Percentiles rank a stretch among this genome's conserved stretches.
Evolutionary conservation across 371 early-diverging fungal genomes (phyloP).

Genomic region (Mortierella sp.): DNA sequence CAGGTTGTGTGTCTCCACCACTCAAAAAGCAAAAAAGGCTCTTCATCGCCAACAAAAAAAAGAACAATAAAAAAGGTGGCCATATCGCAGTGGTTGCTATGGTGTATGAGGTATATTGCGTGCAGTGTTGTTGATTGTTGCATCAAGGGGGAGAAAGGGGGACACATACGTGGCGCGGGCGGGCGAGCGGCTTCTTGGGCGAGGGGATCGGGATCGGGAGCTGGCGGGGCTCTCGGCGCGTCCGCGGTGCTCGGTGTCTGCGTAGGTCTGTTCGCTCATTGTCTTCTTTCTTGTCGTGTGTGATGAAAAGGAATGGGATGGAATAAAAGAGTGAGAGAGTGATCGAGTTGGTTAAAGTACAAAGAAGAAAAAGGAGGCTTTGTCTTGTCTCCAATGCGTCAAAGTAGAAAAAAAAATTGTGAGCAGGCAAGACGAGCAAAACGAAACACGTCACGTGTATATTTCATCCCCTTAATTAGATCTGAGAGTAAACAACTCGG

Average conservation of each 20-base stretch:
- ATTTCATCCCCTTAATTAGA: neutral
- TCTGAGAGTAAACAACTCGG: constrained; percentile 10
- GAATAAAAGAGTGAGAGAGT: neutral
- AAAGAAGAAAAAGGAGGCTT: neutral
- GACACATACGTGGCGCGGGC: constrained; percentile 41
- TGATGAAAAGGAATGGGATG: neutral
- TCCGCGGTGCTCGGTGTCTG: constrained; percentile 32
- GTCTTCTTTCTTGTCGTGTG: neutral
- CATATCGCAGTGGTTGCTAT: neutral
- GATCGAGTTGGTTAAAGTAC: neutral
- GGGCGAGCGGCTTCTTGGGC: constrained; percentile 47
- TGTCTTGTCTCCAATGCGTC: neutral
- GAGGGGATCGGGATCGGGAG: constrained; percentile 53
- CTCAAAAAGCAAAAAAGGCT: no score
- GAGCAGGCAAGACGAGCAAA: neutral
- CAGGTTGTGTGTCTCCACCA: no score
- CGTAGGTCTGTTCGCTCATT: constrained; percentile 49
- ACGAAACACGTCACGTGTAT: neutral
- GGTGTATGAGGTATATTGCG: neutral
- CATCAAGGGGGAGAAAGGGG: neutral
- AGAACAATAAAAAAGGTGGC: no score
- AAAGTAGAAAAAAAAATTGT: neutral
- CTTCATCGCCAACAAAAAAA: no score
- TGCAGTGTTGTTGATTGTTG: neutral
- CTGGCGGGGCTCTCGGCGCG: constrained; percentile 42